Percentiles rank a stretch among this genome's conserved stretches.
Evolutionary conservation across 179 eudicot species (phyloP).

Genomic region (Beta macrorhiza): DNA sequence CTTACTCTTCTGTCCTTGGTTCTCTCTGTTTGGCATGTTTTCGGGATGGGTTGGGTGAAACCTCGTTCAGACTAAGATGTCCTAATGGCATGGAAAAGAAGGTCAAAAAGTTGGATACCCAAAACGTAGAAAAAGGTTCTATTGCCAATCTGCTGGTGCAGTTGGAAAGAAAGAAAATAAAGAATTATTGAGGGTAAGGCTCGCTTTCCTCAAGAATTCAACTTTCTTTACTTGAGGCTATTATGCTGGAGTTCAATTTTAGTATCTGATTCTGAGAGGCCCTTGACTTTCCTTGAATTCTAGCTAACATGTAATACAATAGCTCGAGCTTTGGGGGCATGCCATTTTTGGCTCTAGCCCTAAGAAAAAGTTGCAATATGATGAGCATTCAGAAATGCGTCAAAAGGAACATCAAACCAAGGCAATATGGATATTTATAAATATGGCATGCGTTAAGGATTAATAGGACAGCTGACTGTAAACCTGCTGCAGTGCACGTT

Average conservation of each 20-base stretch:
- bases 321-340: background rate
- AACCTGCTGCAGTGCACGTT: slow-evolving; percentile 91
- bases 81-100: background rate
- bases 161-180: background rate
- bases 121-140: background rate
- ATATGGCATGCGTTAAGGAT: background rate
- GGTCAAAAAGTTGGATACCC: background rate
- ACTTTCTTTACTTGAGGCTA: background rate
- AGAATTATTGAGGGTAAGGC: background rate
- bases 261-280: background rate
- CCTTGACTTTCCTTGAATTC: background rate
- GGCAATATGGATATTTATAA: background rate
- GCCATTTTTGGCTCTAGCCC: background rate
- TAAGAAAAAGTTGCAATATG: background rate
- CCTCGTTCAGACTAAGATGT: background rate
- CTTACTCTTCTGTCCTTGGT: background rate
- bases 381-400: background rate
- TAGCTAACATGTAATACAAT: background rate
- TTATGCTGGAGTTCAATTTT: background rate
- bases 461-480: background rate
- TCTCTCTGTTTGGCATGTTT: too few species aligned
- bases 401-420: background rate
- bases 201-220: background rate
- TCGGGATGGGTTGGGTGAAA: background rate
- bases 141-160: background rate